Conservation (phyloP, 306 rosid genomes). For the Mimosa pudica region DNA sequence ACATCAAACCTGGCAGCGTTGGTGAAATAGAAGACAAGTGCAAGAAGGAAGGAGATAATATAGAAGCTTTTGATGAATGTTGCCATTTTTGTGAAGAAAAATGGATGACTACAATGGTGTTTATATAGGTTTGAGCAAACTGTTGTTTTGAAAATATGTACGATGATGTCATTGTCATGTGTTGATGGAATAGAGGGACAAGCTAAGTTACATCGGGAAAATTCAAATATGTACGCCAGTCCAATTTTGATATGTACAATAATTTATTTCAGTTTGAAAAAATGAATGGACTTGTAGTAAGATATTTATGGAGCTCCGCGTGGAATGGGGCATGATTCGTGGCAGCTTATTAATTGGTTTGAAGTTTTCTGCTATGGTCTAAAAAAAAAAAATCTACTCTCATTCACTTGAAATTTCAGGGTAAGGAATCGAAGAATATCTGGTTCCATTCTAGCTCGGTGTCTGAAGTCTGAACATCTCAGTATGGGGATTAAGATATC, state of each 20-base stretch:
- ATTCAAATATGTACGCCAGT: not conserved
- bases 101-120: not conserved
- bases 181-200: not conserved
- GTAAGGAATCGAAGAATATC: too few relatives aligned
- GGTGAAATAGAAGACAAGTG: conserved; percentile 21
- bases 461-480: too few relatives aligned
- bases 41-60: conserved; percentile 27
- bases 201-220: not conserved
- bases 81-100: conserved; percentile 23
- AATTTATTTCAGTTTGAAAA: conserved; percentile 1
- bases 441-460: too few relatives aligned
- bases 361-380: too few relatives aligned
- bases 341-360: not conserved
- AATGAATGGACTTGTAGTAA: not conserved
- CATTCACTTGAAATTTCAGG: too few relatives aligned
- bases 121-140: not conserved
- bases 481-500: too few relatives aligned
- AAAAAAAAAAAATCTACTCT: too few relatives aligned
- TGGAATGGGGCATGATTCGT: conserved; percentile 37
- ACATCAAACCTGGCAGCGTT: conserved; percentile 44
- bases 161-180: not conserved
- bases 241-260: not conserved
- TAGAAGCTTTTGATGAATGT: conserved; percentile 14
- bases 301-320: not conserved
- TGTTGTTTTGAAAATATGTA: conserved; percentile 5